Evolutionary conservation across 441 rosid genomes (phyloP).

Genomic region (Macaranga tanarius): DNA sequence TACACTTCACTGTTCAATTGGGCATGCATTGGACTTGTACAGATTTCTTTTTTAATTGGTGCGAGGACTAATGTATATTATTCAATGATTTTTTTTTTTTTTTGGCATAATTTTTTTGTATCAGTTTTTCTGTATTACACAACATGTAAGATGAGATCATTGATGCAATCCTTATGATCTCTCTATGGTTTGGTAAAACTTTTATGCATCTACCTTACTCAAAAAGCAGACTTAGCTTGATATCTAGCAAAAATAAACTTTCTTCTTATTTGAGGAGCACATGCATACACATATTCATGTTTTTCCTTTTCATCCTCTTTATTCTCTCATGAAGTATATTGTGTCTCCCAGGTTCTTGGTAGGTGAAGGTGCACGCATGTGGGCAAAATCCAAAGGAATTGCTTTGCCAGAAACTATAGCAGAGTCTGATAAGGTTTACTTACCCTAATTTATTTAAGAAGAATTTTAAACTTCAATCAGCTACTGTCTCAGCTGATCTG

Average conservation of each 20-base stretch:
- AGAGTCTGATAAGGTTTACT: constrained; percentile 67
- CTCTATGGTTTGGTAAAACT: background rate
- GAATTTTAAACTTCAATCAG: constrained; percentile 2
- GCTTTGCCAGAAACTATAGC: constrained; percentile 41
- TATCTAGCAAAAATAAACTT: background rate
- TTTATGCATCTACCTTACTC: too few relatives aligned
- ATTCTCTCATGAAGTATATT: constrained; percentile 11
- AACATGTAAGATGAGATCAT: background rate
- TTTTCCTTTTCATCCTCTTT: background rate
- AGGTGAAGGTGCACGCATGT: constrained; percentile 83
- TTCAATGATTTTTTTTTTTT: too few relatives aligned
- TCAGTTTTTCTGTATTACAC: too few relatives aligned
- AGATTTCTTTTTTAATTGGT: too few relatives aligned
- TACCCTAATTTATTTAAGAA: background rate
- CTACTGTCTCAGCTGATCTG: background rate
- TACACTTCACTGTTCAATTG: too few relatives aligned
- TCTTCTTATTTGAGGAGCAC: background rate
- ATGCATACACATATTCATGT: background rate
- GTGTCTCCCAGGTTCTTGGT: constrained; percentile 69
- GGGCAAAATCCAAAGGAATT: constrained; percentile 73
- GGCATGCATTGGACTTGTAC: too few relatives aligned
- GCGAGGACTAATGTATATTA: too few relatives aligned
- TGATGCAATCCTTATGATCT: background rate
- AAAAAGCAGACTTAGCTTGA: background rate
- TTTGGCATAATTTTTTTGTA: too few relatives aligned